phyloP scores from a whole-genome alignment of 2,329 filamentous ascomycete genomes.

The Botrytis tulipae region DNA sequence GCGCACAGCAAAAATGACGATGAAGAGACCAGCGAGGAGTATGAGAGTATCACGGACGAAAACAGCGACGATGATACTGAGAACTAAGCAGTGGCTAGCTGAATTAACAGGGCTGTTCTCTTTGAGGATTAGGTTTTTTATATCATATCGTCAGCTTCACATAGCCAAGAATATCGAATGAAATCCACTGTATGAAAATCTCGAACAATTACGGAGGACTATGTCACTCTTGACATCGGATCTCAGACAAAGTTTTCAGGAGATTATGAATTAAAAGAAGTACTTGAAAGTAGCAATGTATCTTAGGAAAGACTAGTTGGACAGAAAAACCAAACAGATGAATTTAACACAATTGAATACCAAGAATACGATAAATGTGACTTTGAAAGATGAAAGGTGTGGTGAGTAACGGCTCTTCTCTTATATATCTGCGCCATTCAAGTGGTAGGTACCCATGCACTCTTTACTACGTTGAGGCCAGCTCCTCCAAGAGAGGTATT shows the following conservation, averaged over 20 bases:
- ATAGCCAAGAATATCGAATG: neutral
- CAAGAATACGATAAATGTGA: neutral
- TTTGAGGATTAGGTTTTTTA: fast-evolving
- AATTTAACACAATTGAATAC: neutral
- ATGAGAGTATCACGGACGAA: neutral
- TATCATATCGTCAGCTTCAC: neutral
- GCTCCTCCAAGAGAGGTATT: fast-evolving
- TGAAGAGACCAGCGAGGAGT: neutral
- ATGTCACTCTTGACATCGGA: fast-evolving
- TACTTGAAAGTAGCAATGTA: neutral
- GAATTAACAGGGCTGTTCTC: neutral
- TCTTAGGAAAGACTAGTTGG: neutral
- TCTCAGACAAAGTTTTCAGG: fast-evolving
- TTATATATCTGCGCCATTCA: neutral
- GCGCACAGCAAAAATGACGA: neutral
- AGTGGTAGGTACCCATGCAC: neutral
- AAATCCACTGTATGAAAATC: neutral
- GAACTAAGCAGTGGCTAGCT: neutral
- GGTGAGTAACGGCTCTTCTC: neutral
- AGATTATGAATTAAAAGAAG: neutral
- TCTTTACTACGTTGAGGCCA: neutral
- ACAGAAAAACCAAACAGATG: fast-evolving
- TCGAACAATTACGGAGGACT: too few species aligned
- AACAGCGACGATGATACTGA: neutral
- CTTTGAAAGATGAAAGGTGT: neutral